phyloP scores from a whole-genome alignment of 768 basidiomycete genomes.

The Tylopilus sp. region DNA sequence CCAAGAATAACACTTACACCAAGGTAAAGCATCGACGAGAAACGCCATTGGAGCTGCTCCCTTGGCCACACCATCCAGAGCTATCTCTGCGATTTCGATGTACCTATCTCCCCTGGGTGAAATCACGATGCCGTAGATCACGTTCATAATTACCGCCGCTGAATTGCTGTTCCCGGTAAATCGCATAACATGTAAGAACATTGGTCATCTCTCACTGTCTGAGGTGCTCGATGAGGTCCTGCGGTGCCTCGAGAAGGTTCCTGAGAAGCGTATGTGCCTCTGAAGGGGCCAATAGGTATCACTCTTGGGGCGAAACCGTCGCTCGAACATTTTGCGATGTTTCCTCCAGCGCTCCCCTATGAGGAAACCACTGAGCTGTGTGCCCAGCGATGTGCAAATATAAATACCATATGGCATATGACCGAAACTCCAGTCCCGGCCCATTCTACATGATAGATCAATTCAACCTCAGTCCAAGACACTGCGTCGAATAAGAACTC shows the following conservation, averaged over 20 bases:
- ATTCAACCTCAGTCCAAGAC: background rate
- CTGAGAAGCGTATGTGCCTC: constrained; percentile 46
- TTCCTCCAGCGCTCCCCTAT: constrained; percentile 52
- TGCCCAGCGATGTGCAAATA: background rate
- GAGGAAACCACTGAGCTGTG: background rate
- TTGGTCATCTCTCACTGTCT: constrained; percentile 39
- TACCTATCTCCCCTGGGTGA: constrained; percentile 42
- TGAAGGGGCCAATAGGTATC: constrained; percentile 42
- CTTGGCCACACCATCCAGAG: constrained; percentile 47
- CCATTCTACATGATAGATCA: constrained; percentile 36
- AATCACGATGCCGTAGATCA: constrained; percentile 49
- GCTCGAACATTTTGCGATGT: constrained; percentile 51
- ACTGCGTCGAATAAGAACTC: constrained; percentile 9
- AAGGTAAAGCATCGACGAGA: constrained; percentile 48
- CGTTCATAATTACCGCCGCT: constrained; percentile 51
- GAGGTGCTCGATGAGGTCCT: constrained; percentile 46
- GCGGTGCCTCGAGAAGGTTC: constrained; percentile 39
- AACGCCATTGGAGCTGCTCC: constrained; percentile 52
- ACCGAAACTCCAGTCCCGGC: constrained; percentile 50
- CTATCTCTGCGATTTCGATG: constrained; percentile 51
- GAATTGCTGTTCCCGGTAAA: constrained; percentile 37
- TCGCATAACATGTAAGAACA: background rate
- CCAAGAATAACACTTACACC: constrained; percentile 27
- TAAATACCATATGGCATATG: constrained; percentile 50
- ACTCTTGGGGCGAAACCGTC: constrained; percentile 41